Percentiles rank a stretch among this genome's conserved stretches.
Conservation (phyloP, 2,329 filamentous ascomycete genomes). For the Zasmidium angulare region DNA sequence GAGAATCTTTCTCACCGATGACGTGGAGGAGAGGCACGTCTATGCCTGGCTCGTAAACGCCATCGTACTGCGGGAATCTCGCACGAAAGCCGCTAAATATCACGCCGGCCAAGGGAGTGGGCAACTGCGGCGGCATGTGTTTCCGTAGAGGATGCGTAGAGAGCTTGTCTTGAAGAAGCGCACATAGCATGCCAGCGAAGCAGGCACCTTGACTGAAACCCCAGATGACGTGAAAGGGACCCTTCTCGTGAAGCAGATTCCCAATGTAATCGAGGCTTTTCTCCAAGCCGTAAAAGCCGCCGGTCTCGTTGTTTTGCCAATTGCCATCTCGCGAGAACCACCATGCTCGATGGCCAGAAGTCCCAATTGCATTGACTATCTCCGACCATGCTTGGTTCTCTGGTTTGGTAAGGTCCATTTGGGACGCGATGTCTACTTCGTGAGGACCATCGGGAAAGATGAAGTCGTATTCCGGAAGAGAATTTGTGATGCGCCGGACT, state of each 20-base stretch:
- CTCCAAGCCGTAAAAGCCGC: slow-evolving; percentile 21
- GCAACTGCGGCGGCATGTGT: slow-evolving; percentile 7
- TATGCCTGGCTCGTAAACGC: slow-evolving; percentile 20
- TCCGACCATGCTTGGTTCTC: slow-evolving; percentile 21
- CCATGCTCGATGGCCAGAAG: slow-evolving; percentile 22
- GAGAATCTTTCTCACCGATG: slow-evolving; percentile 19
- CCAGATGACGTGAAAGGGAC: slow-evolving; percentile 21
- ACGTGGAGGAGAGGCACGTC: slow-evolving; percentile 23
- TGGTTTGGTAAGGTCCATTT: slow-evolving; percentile 17
- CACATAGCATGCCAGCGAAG: slow-evolving; percentile 22
- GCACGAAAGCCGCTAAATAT: slow-evolving; percentile 24
- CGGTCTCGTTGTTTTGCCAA: slow-evolving; percentile 14
- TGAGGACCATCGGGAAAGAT: slow-evolving; percentile 24
- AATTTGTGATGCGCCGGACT: slow-evolving; percentile 18
- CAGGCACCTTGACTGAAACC: slow-evolving; percentile 24
- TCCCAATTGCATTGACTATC: slow-evolving; percentile 10
- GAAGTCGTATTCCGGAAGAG: slow-evolving; percentile 22
- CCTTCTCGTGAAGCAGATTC: slow-evolving; percentile 12
- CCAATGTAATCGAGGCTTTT: slow-evolving; percentile 17
- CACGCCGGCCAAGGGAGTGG: slow-evolving; percentile 14
- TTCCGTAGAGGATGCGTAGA: slow-evolving; percentile 11
- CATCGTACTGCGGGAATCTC: slow-evolving; percentile 21
- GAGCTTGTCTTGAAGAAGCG: slow-evolving; percentile 14
- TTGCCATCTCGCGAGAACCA: slow-evolving; percentile 22
- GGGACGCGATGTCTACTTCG: slow-evolving; percentile 14